These are phyloP conservation scores for Pseudopithomyces chartarum DNA, from an alignment of 2,329 filamentous ascomycete genomes.

Conservation along the genomic window DNA sequence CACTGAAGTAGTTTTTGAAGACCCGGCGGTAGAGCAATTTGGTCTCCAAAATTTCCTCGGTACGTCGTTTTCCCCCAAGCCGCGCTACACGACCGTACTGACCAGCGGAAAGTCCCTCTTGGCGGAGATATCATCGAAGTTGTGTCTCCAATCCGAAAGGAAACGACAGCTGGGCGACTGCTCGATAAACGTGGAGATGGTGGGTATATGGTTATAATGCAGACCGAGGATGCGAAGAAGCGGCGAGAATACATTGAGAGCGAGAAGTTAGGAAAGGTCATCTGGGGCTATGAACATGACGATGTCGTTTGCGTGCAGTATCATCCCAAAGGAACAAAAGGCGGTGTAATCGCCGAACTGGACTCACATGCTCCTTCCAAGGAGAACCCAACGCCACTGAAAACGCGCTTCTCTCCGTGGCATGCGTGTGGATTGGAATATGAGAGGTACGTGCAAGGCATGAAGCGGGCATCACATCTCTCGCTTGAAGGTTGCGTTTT, in stretches of 20 bases:
- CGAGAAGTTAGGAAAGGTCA: slow-evolving; percentile 43
- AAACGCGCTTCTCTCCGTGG: slow-evolving; percentile 50
- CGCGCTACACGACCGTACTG: background rate
- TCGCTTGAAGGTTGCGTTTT: slow-evolving; percentile 42
- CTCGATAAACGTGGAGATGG: slow-evolving; percentile 51
- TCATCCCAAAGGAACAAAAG: slow-evolving; percentile 51
- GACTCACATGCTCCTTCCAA: slow-evolving; percentile 45
- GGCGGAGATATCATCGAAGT: slow-evolving; percentile 53
- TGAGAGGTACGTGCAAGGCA: slow-evolving; percentile 40
- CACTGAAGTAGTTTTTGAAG: slow-evolving; percentile 48
- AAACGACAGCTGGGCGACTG: slow-evolving; percentile 49
- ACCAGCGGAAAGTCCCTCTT: slow-evolving; percentile 40
- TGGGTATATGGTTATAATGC: slow-evolving; percentile 57
- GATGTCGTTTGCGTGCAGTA: slow-evolving; percentile 49
- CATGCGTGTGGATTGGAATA: slow-evolving; percentile 50
- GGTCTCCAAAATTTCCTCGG: slow-evolving; percentile 49
- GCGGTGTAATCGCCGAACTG: slow-evolving; percentile 52
- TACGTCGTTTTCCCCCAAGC: slow-evolving; percentile 14
- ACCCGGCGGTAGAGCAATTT: slow-evolving; percentile 45
- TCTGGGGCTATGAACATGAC: slow-evolving; percentile 41
- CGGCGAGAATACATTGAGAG: slow-evolving; percentile 46
- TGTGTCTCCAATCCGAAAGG: slow-evolving; percentile 44
- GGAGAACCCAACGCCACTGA: slow-evolving; percentile 46
- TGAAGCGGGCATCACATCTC: slow-evolving; percentile 45
- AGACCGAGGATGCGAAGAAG: slow-evolving; percentile 47